Evolutionary conservation across 2,329 filamentous ascomycete genomes (phyloP).

Genomic region (Ceratocystis diversiconidia): DNA sequence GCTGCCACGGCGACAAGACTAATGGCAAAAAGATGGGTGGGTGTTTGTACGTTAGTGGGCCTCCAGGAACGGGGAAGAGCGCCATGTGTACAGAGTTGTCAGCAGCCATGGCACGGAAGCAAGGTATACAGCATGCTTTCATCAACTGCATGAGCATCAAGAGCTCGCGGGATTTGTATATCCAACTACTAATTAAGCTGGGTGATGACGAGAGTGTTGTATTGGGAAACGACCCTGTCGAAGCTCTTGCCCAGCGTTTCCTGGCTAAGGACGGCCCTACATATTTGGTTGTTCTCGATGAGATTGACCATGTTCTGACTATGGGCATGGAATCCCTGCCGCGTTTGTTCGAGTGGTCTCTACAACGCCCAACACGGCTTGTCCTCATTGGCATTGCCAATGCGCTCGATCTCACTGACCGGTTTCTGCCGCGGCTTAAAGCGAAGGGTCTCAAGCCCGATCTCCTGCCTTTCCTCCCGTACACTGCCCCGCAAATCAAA

Average conservation of each 20-base stretch:
- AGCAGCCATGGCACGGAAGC: conserved; percentile 37
- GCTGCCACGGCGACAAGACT: conserved; percentile 42
- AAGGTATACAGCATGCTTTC: conserved; percentile 54
- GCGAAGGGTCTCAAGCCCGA: conserved; percentile 81
- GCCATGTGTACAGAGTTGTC: conserved; percentile 78
- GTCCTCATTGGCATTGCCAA: conserved; percentile 89
- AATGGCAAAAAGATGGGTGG: conserved; percentile 51
- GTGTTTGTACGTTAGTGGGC: conserved; percentile 88
- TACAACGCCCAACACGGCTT: conserved; percentile 65
- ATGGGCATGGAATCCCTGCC: conserved; percentile 82
- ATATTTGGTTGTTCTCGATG: conserved; percentile 79
- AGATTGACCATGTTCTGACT: conserved; percentile 86
- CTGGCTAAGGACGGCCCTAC: conserved; percentile 28
- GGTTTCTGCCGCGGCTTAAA: conserved; percentile 86
- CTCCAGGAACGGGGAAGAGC: conserved; percentile 92
- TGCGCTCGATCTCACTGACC: conserved; percentile 85
- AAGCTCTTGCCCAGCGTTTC: conserved; percentile 14
- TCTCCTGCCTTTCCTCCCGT: conserved; percentile 82
- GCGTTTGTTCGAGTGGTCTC: conserved; percentile 90
- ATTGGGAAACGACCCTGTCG: conserved; percentile 29
- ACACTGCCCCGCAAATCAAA: conserved; percentile 76
- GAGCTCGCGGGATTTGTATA: conserved; percentile 71
- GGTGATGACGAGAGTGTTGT: conserved; percentile 32
- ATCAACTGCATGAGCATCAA: conserved; percentile 98
- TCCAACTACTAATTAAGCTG: conserved; percentile 58